Base-by-base conservation (phyloP, 2,329 filamentous ascomycete genomes). In the Trichoderma simmonsii region DNA sequence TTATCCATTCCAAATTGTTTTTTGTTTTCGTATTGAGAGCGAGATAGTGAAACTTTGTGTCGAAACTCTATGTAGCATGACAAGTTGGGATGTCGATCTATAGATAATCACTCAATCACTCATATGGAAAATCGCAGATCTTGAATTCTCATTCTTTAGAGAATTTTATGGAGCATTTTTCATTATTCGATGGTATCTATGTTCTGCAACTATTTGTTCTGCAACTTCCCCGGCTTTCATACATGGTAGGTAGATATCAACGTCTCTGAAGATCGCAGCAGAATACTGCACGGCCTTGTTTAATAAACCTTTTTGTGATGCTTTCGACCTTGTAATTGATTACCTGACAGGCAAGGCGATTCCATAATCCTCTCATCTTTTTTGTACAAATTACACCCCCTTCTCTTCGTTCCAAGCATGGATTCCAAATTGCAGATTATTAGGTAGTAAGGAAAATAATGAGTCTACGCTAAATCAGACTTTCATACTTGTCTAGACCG, bases 401-500 rank as follows among this genome's bases (percentile, higher is more conserved):
- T 21, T 6, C 57, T 60, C 28, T 21, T 60, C 57, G 7, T 60
- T 32, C 18, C 30, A 21, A 54, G 11, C 21, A 14, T 0, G 5
- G 6, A 60, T 21, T 60, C 56, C 18, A 3, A 60, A 32, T 60
- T 3, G 18, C 3, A 1, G 1, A 11, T 59, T 59, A 11, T 32
- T 59, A n/a, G 18, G 4, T 30, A 6, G 18, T 21, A 60, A 60
- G 4, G 0, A 51, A 51, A 18, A 36, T 30, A 5, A 48, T 14
- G 11, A 74, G 71, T 69, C 32, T 34, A 34, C 51, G 72, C 77
- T 82, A 92, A 75, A 92, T 80, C 75, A 92, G 78, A 81, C 90
- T 92, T 79, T 90, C 87, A 75, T 92, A 92, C 81, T 90, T 90
- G 80, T 91, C 89, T 81, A 92, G 82, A 0, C 90, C 89, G 6